Percentiles rank a stretch among this genome's conserved stretches.
Conservation (phyloP, 2,329 filamentous ascomycete genomes). For the Orbilia oligospora region DNA sequence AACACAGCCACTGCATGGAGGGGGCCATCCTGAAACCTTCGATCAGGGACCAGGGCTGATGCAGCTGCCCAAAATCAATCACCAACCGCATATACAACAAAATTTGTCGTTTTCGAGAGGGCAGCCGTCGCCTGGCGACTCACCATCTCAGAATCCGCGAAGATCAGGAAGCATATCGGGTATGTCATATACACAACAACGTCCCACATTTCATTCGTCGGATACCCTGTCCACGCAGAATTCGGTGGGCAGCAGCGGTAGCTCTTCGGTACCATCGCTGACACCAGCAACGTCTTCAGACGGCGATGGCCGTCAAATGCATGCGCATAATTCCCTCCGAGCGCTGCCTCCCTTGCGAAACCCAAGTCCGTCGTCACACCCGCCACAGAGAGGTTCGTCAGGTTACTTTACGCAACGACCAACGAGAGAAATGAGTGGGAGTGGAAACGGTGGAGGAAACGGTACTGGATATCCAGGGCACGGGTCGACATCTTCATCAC, state of each 20-base stretch:
- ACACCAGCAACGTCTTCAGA: slow-evolving; percentile 62
- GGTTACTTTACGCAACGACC: slow-evolving; percentile 50
- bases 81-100: slow-evolving; percentile 63
- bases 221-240: slow-evolving; percentile 61
- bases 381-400: slow-evolving; percentile 46
- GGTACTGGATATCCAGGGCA: slow-evolving; percentile 50
- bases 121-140: slow-evolving; percentile 62
- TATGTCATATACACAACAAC: slow-evolving; percentile 58
- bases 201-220: slow-evolving; percentile 41
- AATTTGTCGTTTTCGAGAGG: slow-evolving; percentile 63
- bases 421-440: slow-evolving; percentile 38
- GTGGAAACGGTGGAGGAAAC: slow-evolving; percentile 20
- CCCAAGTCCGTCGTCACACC: slow-evolving; percentile 33
- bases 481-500: slow-evolving; percentile 52
- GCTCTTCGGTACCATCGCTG: slow-evolving; percentile 61
- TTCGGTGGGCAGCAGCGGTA: slow-evolving; percentile 63
- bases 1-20: slow-evolving; percentile 16
- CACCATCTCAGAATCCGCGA: slow-evolving; percentile 52
- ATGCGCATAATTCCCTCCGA: slow-evolving; percentile 40
- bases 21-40: slow-evolving; percentile 31
- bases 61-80: slow-evolving; percentile 55
- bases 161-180: slow-evolving; percentile 57
- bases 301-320: slow-evolving; percentile 62
- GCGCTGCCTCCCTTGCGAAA: slow-evolving; percentile 50
- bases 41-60: slow-evolving; percentile 35